Percentiles rank a stretch among this genome's conserved stretches.
Evolutionary conservation across 176 grass and related monocot genomes (phyloP).

Genomic region (Carex cristatella): DNA sequence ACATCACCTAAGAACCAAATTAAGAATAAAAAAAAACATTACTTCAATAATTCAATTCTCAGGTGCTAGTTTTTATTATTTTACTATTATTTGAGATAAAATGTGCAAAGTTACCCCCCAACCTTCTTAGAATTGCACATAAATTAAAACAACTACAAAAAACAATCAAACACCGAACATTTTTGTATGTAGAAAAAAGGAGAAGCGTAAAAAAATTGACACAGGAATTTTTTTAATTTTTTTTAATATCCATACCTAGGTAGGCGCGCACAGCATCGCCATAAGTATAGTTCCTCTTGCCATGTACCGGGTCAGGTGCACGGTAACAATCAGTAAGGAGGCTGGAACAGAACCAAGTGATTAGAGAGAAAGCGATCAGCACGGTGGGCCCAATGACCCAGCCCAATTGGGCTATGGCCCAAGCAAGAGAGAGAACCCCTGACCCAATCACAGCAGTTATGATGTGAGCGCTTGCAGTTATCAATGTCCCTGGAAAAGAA

Average conservation of each 20-base stretch:
- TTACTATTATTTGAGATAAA: too few species aligned
- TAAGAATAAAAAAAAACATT: not conserved
- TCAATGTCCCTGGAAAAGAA: conserved; percentile 49
- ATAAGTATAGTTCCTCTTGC: conserved; percentile 84
- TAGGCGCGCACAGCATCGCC: conserved; percentile 53
- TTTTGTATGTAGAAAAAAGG: not conserved
- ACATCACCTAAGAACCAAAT: conserved; percentile 37
- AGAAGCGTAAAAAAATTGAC: not conserved
- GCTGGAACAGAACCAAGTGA: conserved; percentile 89
- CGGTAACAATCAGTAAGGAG: conserved; percentile 87
- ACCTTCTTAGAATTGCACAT: not conserved
- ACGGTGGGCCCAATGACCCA: conserved; percentile 74
- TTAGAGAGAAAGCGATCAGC: conserved; percentile 61
- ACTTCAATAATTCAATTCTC: not conserved
- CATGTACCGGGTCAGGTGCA: conserved; percentile 50
- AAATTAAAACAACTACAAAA: not conserved
- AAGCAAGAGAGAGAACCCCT: conserved; percentile 85
- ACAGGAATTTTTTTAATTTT: not conserved
- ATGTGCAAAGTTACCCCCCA: not conserved
- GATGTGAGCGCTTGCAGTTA: conserved; percentile 89
- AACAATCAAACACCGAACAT: not conserved
- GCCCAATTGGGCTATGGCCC: conserved; percentile 83
- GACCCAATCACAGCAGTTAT: conserved; percentile 95
- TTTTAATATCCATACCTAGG: conserved; percentile 33
- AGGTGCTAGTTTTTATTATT: not conserved